These are phyloP conservation scores for Schizonepeta tenuifolia DNA, from an alignment of 257 asterid genomes.

Conservation along the genomic window DNA sequence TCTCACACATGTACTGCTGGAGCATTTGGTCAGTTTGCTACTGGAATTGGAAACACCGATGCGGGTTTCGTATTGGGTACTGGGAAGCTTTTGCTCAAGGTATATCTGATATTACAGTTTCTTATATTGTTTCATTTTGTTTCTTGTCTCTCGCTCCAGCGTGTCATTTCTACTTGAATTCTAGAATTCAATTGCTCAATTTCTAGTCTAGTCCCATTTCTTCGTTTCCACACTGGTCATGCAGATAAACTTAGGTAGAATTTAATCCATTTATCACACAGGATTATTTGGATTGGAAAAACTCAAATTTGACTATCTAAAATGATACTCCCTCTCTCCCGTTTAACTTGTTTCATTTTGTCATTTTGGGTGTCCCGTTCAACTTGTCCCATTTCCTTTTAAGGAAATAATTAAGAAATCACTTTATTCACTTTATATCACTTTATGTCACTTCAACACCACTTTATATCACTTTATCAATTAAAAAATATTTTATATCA, in stretches of 20 bases:
- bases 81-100: constrained; percentile 98
- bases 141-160: background rate
- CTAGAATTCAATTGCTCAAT: background rate
- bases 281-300: background rate
- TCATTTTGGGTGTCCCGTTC: too few relatives aligned
- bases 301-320: background rate
- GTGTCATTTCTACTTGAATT: constrained; percentile 1
- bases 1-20: constrained; percentile 98
- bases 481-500: too few relatives aligned
- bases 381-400: too few relatives aligned
- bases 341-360: too few relatives aligned
- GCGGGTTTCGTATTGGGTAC: constrained; percentile 93
- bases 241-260: background rate
- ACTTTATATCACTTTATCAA: too few relatives aligned
- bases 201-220: constrained; percentile 21
- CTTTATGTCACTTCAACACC: too few relatives aligned
- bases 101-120: constrained; percentile 26
- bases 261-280: background rate
- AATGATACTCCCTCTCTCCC: too few relatives aligned
- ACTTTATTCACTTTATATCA: too few relatives aligned
- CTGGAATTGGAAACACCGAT: constrained; percentile 97
- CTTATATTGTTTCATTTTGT: constrained; percentile 1
- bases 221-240: background rate
- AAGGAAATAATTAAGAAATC: too few relatives aligned
- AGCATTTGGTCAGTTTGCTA: constrained; percentile 97